These are phyloP conservation scores for Gracilaria caudata DNA, from an alignment of 23 red algal genomes.

Conservation along the genomic window DNA sequence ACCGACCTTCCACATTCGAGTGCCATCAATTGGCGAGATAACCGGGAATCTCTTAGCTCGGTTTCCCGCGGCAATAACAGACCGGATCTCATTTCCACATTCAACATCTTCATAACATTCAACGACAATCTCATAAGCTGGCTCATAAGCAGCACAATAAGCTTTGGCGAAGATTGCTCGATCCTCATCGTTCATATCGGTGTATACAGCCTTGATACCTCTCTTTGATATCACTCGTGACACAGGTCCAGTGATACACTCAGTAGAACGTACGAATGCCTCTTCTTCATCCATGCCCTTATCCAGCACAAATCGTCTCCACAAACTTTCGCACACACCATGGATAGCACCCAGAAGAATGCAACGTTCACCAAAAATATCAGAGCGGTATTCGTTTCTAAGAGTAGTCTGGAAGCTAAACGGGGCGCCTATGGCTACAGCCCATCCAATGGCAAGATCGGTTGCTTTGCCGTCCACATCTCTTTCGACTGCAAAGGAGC, in stretches of 20 bases:
- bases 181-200: constrained; percentile 81
- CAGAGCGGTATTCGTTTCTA: constrained; percentile 95
- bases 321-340: constrained; percentile 92
- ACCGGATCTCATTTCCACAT: constrained; percentile 94
- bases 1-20: constrained; percentile 96
- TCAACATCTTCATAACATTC: constrained; percentile 99
- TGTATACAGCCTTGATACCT: constrained; percentile 97
- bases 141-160: constrained; percentile 90
- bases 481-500: constrained; percentile 96
- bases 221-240: constrained; percentile 80
- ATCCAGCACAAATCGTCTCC: constrained; percentile 70
- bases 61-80: constrained; percentile 85
- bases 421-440: constrained; percentile 81
- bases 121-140: constrained; percentile 92
- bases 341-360: constrained; percentile 96
- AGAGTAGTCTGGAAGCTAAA: constrained; percentile 95
- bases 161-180: constrained; percentile 86
- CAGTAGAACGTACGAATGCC: constrained; percentile 83
- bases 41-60: constrained; percentile 82
- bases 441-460: constrained; percentile 96
- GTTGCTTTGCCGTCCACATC: constrained; percentile 80
- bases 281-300: constrained; percentile 78
- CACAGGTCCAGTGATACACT: constrained; percentile 93
- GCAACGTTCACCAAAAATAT: constrained; percentile 97
- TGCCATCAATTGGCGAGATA: constrained; percentile 94